These are phyloP conservation scores for Leccinum pellstonianum DNA, from an alignment of 768 basidiomycete genomes.

Conservation along the genomic window DNA sequence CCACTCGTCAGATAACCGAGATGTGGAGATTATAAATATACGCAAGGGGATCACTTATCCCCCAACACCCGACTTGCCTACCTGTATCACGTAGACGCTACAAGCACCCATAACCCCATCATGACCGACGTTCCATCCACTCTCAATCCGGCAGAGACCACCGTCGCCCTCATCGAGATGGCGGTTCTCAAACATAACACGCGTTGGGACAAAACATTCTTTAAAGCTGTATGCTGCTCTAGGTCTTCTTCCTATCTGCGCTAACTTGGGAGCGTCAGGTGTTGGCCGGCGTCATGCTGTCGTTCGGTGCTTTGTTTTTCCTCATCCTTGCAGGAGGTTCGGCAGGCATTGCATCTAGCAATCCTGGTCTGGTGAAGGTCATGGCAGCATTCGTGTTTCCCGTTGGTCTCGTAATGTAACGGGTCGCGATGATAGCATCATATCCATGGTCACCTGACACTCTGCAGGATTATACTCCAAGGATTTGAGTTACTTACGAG, in stretches of 20 bases:
- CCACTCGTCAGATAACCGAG: background rate
- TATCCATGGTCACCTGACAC: too few relatives aligned
- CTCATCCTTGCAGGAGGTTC: conserved; percentile 63
- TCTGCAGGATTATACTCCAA: conserved; percentile 65
- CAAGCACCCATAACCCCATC: background rate
- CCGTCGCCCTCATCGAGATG: conserved; percentile 52
- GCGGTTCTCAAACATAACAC: conserved; percentile 65
- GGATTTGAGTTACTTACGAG: conserved; percentile 71
- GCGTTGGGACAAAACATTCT: conserved; percentile 56
- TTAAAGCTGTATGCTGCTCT: conserved; percentile 60
- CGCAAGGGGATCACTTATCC: background rate
- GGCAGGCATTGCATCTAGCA: conserved; percentile 43
- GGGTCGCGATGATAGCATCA: background rate
- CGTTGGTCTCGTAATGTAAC: conserved; percentile 73
- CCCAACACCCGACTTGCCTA: background rate
- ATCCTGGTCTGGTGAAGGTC: conserved; percentile 68
- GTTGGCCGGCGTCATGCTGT: conserved; percentile 69
- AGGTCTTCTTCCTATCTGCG: background rate
- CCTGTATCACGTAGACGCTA: conserved; percentile 6
- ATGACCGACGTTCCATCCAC: conserved; percentile 40
- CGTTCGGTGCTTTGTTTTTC: conserved; percentile 67
- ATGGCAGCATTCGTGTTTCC: conserved; percentile 71
- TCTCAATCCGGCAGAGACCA: conserved; percentile 58
- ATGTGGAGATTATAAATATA: conserved; percentile 21
- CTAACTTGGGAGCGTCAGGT: conserved; percentile 40